Percentiles rank a stretch among this genome's conserved stretches.
These are phyloP conservation scores for Typha latifolia DNA, from an alignment of 176 grass and related monocot genomes.

Conservation along the genomic window DNA sequence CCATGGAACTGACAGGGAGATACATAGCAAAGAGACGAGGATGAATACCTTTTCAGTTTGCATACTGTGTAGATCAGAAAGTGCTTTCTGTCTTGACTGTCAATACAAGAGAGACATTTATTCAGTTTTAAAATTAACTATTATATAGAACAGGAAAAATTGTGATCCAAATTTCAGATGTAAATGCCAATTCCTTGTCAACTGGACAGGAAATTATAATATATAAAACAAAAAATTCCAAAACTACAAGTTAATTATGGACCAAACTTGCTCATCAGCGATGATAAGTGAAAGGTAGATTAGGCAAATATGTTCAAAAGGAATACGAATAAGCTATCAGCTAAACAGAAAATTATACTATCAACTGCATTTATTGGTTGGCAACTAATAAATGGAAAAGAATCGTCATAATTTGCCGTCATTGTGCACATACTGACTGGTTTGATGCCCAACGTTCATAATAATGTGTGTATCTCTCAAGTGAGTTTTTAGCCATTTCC, in stretches of 20 bases:
- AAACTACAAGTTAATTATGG: too few species aligned
- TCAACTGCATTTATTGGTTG: background rate
- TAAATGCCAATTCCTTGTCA: too few species aligned
- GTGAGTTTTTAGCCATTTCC: constrained; percentile 92
- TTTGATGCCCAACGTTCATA: constrained; percentile 98
- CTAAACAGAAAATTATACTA: too few species aligned
- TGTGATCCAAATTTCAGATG: too few species aligned
- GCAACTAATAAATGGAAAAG: background rate
- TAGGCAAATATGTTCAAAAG: too few species aligned
- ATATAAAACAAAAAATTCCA: too few species aligned
- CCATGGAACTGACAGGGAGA: background rate
- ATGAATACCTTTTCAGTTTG: constrained; percentile 64
- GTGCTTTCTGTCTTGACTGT: constrained; percentile 91
- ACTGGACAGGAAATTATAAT: too few species aligned
- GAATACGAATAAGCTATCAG: too few species aligned
- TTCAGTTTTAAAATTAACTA: background rate
- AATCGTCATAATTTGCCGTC: constrained; percentile 4
- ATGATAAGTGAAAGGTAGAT: too few species aligned
- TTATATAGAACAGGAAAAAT: background rate
- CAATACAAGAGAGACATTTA: constrained; percentile 9
- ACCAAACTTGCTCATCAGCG: too few species aligned
- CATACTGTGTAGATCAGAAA: constrained; percentile 58
- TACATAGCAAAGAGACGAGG: background rate
- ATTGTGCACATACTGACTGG: constrained; percentile 58
- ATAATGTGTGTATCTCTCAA: constrained; percentile 98